Evolutionary conservation across 345 rosid species (phyloP).

Genomic region (Dovyalis caffra): DNA sequence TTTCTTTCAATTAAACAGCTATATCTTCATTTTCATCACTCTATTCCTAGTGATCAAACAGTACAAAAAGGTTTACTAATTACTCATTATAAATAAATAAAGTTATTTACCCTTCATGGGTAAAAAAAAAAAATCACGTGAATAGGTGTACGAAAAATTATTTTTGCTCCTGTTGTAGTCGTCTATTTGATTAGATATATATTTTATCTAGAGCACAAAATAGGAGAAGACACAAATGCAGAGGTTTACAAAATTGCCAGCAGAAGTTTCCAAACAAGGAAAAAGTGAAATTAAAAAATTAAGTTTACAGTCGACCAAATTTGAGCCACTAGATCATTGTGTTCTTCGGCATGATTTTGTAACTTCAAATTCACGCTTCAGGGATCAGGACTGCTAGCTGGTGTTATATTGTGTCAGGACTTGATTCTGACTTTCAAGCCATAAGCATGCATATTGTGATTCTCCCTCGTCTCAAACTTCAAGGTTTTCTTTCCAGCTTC

Average conservation of each 20-base stretch:
- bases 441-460: too few species aligned
- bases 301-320: slow-evolving; percentile 9
- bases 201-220: neutral
- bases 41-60: too few species aligned
- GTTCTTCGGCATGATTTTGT: slow-evolving; percentile 22
- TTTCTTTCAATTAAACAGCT: too few species aligned
- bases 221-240: neutral
- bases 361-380: slow-evolving; percentile 25
- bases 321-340: slow-evolving; percentile 29
- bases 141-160: too few species aligned
- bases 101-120: too few species aligned
- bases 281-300: neutral
- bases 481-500: neutral
- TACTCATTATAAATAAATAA: too few species aligned
- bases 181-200: neutral
- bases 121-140: too few species aligned
- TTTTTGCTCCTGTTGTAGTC: neutral
- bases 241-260: neutral
- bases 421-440: neutral
- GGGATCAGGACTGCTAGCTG: slow-evolving; percentile 1
- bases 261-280: slow-evolving; percentile 5
- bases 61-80: too few species aligned
- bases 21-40: too few species aligned
- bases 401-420: neutral
- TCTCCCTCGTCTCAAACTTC: neutral